Conservation (phyloP, 2,329 filamentous ascomycete genomes). For the Aspergillus flavus region DNA sequence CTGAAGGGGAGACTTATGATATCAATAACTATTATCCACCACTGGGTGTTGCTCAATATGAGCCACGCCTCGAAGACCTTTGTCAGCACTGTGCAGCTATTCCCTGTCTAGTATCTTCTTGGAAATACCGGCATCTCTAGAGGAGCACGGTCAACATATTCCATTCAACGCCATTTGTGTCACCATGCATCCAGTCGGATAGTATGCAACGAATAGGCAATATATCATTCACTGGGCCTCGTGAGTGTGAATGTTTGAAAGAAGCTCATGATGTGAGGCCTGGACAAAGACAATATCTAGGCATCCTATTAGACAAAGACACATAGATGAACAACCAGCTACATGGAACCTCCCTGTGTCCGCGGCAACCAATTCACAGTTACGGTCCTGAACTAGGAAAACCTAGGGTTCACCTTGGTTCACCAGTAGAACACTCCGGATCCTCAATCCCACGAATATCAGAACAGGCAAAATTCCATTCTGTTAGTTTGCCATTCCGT, state of each 20-base stretch:
- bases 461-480: background rate
- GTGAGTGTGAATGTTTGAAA: background rate
- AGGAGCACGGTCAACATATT: background rate
- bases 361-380: background rate
- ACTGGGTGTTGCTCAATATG: background rate
- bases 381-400: no score
- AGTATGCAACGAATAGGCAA: background rate
- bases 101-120: background rate
- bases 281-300: background rate
- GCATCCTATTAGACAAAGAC: background rate
- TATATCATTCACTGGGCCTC: background rate
- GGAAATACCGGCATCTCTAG: background rate
- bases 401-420: background rate
- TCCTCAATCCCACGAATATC: background rate
- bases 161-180: background rate
- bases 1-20: background rate
- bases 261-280: background rate
- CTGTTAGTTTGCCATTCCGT: background rate
- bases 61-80: no score
- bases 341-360: background rate
- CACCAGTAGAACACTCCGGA: background rate
- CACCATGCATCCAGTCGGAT: background rate
- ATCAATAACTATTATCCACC: background rate
- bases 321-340: background rate
- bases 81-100: background rate